Conservation (phyloP, 495 filamentous ascomycete species). For the Filosporella fistucella region DNA sequence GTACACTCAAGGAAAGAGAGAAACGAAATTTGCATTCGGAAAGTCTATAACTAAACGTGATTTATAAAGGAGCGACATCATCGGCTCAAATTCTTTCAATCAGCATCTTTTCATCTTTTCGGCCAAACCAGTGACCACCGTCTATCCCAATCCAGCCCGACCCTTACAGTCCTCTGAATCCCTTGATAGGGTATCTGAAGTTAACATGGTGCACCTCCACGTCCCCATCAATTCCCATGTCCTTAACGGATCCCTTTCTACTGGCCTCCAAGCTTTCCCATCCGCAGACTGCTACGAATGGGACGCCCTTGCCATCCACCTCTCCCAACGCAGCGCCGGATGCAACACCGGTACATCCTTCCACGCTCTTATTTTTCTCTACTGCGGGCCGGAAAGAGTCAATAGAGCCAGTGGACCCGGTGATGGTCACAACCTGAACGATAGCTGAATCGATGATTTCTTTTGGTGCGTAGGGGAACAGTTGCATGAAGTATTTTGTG, state of each 20-base stretch:
- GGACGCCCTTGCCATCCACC: conserved; percentile 10
- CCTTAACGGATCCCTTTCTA: neutral
- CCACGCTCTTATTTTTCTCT: neutral
- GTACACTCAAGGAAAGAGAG: too few species aligned
- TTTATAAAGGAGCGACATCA: too few species aligned
- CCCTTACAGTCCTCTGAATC: conserved; percentile 15
- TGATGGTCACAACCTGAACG: conserved; percentile 10
- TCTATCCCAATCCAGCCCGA: neutral
- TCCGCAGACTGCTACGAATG: conserved; percentile 14
- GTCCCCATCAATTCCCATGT: neutral
- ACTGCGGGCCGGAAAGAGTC: neutral
- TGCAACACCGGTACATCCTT: conserved; percentile 13
- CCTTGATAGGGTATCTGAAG: conserved; percentile 18
- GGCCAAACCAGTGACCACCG: conserved; percentile 6
- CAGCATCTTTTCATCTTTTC: too few species aligned
- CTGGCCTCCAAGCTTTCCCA: conserved; percentile 10
- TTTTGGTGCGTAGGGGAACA: conserved; percentile 18
- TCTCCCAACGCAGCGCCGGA: conserved; percentile 5
- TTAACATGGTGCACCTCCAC: conserved; percentile 16
- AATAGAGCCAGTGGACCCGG: conserved; percentile 1
- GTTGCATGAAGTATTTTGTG: conserved; percentile 14
- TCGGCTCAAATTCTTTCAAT: too few species aligned
- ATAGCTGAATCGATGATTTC: conserved; percentile 15
- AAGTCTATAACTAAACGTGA: too few species aligned
- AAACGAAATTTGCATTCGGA: too few species aligned